A percentile compares a stretch with the other conserved stretches of the same genome.
phyloP scores from a whole-genome alignment of 2,329 filamentous ascomycete genomes.

The Clarireedia paspali region DNA sequence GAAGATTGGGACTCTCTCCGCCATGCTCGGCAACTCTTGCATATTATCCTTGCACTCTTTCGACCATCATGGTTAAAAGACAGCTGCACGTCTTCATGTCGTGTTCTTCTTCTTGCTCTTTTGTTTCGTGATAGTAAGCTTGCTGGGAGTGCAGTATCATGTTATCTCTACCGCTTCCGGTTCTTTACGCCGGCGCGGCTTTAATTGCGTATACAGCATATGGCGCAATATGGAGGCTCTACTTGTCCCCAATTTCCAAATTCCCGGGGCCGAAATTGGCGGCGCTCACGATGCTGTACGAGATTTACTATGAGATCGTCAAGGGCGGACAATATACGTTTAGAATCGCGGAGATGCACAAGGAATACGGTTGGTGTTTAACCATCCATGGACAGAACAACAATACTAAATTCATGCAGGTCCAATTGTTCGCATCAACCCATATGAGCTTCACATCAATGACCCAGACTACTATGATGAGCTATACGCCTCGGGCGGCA shows the following conservation, averaged over 20 bases:
- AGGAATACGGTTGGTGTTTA: conserved; percentile 29
- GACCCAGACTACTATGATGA: conserved; percentile 33
- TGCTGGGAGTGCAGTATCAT: no score
- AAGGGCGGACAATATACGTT: conserved; percentile 36
- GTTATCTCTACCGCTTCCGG: background rate
- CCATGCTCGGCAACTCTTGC: no score
- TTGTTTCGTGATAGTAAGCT: no score
- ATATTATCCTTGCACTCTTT: no score
- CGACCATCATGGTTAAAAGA: no score
- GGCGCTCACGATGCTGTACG: conserved; percentile 25
- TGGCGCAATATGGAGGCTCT: conserved; percentile 24
- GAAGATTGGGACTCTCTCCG: no score
- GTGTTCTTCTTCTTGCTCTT: no score
- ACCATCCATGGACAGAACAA: background rate
- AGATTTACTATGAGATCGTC: conserved; percentile 36
- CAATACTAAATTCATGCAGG: background rate
- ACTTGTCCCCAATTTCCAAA: conserved; percentile 27
- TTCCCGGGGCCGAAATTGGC: conserved; percentile 30
- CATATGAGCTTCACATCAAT: conserved; percentile 34
- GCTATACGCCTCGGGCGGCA: conserved; percentile 28
- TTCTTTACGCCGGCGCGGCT: background rate
- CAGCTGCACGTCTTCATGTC: no score
- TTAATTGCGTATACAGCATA: background rate
- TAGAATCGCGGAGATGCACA: conserved; percentile 36
- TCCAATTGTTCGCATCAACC: conserved; percentile 31